phyloP scores from a whole-genome alignment of 1,284 basidiomycete genomes.

The Papiliotrema fonsecae region DNA sequence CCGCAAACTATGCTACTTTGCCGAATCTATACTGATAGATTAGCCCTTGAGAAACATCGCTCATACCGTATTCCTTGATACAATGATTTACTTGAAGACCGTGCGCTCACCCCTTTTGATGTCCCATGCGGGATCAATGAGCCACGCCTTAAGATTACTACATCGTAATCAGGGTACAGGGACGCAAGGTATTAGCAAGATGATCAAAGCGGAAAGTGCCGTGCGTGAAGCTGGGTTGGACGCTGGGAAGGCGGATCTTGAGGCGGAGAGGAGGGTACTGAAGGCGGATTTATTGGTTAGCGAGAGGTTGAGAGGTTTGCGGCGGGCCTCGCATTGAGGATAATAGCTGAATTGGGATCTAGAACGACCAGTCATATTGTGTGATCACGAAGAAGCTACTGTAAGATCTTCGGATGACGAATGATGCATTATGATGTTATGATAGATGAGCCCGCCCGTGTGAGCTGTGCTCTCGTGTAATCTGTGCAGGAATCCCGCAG shows the following conservation, averaged over 20 bases:
- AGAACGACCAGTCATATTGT: no score
- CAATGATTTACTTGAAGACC: constrained; percentile 27
- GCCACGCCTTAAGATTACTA: constrained; percentile 18
- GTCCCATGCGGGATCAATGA: constrained; percentile 16
- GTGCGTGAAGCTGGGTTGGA: constrained; percentile 5
- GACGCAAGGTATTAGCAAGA: constrained; percentile 3
- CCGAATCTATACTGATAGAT: neutral
- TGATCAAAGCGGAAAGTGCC: constrained; percentile 16
- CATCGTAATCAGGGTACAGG: constrained; percentile 8
- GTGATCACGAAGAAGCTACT: no score
- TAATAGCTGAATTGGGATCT: no score
- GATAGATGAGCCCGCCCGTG: no score
- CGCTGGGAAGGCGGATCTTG: neutral
- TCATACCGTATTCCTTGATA: constrained; percentile 33
- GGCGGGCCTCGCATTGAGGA: neutral
- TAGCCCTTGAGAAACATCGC: constrained; percentile 29
- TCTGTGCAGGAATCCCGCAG: no score
- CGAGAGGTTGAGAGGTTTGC: constrained; percentile 19
- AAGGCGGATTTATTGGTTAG: constrained; percentile 22
- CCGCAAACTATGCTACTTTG: neutral
- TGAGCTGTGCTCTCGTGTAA: no score
- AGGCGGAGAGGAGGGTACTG: constrained; percentile 8
- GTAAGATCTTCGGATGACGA: no score
- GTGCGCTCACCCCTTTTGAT: constrained; percentile 18
- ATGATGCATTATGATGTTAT: no score